Evolutionary conservation across 441 rosid genomes (phyloP).

Genomic region (Croton laevigatus): DNA sequence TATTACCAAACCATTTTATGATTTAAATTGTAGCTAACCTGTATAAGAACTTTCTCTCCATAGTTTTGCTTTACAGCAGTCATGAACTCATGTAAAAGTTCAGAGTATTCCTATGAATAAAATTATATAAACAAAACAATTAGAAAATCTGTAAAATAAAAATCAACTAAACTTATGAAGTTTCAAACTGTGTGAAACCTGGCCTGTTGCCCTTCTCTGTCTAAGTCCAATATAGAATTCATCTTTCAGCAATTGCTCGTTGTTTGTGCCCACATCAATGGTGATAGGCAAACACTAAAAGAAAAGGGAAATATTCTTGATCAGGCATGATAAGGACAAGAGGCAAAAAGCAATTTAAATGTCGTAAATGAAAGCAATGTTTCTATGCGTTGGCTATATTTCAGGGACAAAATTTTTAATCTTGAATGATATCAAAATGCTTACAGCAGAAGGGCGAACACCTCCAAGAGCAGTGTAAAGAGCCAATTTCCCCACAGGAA

Average conservation of each 20-base stretch:
- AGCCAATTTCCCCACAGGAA: constrained; percentile 94
- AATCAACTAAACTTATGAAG: neutral
- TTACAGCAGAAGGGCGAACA: constrained; percentile 86
- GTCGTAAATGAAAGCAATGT: neutral
- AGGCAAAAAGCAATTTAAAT: neutral
- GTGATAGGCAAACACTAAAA: constrained; percentile 86
- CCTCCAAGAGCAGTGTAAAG: constrained; percentile 94
- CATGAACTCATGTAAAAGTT: constrained; percentile 81
- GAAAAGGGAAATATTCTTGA: constrained; percentile 8
- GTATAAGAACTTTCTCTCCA: constrained; percentile 80
- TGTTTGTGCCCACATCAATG: constrained; percentile 94
- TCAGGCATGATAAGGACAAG: constrained; percentile 3
- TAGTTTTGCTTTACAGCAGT: constrained; percentile 79
- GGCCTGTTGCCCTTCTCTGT: constrained; percentile 80
- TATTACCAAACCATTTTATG: neutral
- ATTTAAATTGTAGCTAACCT: constrained; percentile 40
- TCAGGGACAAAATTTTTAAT: neutral
- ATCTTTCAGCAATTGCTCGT: constrained; percentile 67
- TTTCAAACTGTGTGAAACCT: constrained; percentile 40
- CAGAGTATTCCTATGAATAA: constrained; percentile 58
- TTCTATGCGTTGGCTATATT: neutral
- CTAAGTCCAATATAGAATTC: constrained; percentile 86
- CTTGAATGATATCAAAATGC: constrained; percentile 21
- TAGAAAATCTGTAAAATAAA: neutral
- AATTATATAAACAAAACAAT: neutral